These are phyloP conservation scores for Penicillium sp. DNA, from an alignment of 2,329 filamentous ascomycete genomes.

Conservation along the genomic window DNA sequence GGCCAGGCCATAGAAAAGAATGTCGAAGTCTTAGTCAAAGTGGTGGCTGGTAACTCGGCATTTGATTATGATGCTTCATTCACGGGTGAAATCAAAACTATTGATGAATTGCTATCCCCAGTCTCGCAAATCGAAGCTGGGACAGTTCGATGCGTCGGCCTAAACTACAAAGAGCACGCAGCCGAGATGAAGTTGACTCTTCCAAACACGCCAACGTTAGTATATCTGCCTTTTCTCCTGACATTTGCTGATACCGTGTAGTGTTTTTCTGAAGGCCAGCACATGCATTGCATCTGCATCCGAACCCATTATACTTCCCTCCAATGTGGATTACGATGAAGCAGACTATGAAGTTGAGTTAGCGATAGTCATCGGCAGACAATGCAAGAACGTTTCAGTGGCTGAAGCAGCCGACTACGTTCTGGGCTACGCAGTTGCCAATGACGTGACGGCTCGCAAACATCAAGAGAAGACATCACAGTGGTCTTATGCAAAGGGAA, in stretches of 20 bases:
- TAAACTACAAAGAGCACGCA: constrained; percentile 15
- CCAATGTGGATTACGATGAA: constrained; percentile 11
- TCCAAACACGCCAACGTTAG: constrained; percentile 11
- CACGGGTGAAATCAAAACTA: constrained; percentile 4
- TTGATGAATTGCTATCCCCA: constrained; percentile 7
- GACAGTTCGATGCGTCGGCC: constrained; percentile 11
- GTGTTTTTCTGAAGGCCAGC: constrained; percentile 10
- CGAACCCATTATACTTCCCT: constrained; percentile 10
- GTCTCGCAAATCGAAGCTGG: constrained; percentile 12
- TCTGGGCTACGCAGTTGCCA: constrained; percentile 10
- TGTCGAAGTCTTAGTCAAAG: constrained; percentile 2
- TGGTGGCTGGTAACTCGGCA: constrained; percentile 4
- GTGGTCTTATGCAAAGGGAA: constrained; percentile 16
- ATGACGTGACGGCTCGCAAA: constrained; percentile 12
- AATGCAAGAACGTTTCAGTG: constrained; percentile 9
- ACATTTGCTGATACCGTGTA: background rate
- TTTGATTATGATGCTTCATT: constrained; percentile 9
- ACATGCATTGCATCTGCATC: constrained; percentile 12
- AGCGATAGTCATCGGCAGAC: constrained; percentile 8
- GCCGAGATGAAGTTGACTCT: constrained; percentile 14
- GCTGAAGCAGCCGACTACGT: constrained; percentile 6
- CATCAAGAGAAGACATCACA: constrained; percentile 13
- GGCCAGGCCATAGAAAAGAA: constrained; percentile 6
- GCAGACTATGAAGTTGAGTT: constrained; percentile 15
- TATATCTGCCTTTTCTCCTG: background rate